Evolutionary conservation across 2,329 filamentous ascomycete species (phyloP), one percentile per base, ranked within the genome.

Genomic region (Aspergillus uvarum): DNA sequence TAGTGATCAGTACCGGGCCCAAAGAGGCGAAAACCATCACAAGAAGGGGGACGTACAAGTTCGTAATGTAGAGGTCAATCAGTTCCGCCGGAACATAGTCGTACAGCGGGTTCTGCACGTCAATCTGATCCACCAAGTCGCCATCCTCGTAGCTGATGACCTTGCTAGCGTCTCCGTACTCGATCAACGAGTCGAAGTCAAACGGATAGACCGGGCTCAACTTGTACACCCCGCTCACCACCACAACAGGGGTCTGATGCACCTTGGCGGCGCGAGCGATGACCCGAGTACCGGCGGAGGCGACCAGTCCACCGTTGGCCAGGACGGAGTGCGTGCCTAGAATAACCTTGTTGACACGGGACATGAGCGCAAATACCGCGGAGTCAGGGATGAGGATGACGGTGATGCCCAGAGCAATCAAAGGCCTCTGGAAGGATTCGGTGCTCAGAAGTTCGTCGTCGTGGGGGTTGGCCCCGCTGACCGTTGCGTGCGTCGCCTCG

Each of bases 281-380:
- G 47, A 90, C 87, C 21, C 87, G 87, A 10, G 91, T 90, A n/a
- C 95, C 95, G 5, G 90, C 87, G 47, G 92, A 89, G 19, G 92
- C 90, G 29, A 98, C 84, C 26, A 96, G 85, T 6, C 90, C 90
- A 54, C 95, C 95, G 69, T 96, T 95, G 53, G 91, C 91, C 50
- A 96, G 87, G 29, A 99, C 91, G 3, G 90, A 89, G 70, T 93
- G 89, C 5, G 94, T 94, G 12, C 90, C 89, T 6, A 99, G 82
- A 52, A 99, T 90, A 62, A 99, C 94, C 79, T 97, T 97, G 82
- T 94, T 96, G 68, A 97, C 91, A 61, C 90, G 87, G 8, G 93
- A 90, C 91, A 99, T 98, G 70, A 98, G 90, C 1, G 93, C 92
- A 79, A 93, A 96, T 56, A 96, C 85, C 10, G 92, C 90, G 7